Conservation (phyloP, 495 filamentous ascomycete genomes). For the Tuber calosporum region DNA sequence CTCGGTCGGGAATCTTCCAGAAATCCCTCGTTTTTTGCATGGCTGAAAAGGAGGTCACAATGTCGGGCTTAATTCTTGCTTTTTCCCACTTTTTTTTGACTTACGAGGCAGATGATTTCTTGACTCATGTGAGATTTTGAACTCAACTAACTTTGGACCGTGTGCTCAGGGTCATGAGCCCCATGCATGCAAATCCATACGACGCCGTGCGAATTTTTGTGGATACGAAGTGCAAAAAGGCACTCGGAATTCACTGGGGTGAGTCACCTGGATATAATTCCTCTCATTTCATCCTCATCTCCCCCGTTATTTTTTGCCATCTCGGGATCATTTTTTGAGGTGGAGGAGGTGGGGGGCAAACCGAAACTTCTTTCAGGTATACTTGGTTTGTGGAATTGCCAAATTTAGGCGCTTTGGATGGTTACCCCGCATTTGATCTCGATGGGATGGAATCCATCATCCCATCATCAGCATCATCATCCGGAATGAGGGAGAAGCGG, state of each 20-base stretch:
- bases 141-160: slow-evolving; percentile 27
- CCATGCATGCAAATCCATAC: slow-evolving; percentile 81
- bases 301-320: slow-evolving; percentile 25
- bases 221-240: slow-evolving; percentile 74
- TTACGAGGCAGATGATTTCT: slow-evolving; percentile 16
- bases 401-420: slow-evolving; percentile 3
- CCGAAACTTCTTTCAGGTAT: background rate
- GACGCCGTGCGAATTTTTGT: slow-evolving; percentile 86
- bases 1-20: slow-evolving; percentile 23
- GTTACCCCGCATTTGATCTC: slow-evolving; percentile 6
- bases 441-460: slow-evolving; percentile 5
- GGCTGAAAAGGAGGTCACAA: slow-evolving; percentile 18
- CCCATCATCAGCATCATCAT: slow-evolving; percentile 1
- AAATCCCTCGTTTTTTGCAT: slow-evolving; percentile 34
- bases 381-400: background rate
- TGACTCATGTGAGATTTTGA: slow-evolving; percentile 18
- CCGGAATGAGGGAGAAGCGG: background rate
- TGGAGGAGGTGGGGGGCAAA: slow-evolving; percentile 2
- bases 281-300: background rate
- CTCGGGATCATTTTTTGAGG: slow-evolving; percentile 5
- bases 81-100: slow-evolving; percentile 7
- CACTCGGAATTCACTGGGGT: slow-evolving; percentile 89
- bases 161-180: slow-evolving; percentile 52
- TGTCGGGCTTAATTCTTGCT: slow-evolving; percentile 12
- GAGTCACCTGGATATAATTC: slow-evolving; percentile 41